phyloP scores from a whole-genome alignment of 306 rosid genomes.

The Citrullus colocynthis region DNA sequence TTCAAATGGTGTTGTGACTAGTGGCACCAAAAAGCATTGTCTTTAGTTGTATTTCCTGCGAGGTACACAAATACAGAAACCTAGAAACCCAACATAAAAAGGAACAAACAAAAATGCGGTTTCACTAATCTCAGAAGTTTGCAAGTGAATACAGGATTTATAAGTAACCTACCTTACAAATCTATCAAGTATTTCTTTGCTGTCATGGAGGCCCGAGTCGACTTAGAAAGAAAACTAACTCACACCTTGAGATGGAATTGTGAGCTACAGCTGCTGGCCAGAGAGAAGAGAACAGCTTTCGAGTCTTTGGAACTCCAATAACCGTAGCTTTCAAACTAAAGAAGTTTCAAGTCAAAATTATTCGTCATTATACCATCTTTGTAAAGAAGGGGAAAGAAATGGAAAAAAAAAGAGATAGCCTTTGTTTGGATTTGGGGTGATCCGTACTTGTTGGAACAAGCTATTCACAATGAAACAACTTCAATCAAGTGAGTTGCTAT shows the following conservation, averaged over 20 bases:
- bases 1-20: no score
- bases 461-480: neutral
- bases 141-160: neutral
- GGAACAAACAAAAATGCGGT: neutral
- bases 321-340: neutral
- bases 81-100: no score
- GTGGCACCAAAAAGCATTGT: no score
- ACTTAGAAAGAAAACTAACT: neutral
- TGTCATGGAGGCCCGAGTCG: neutral
- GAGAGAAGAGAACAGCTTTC: neutral
- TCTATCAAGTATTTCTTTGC: neutral
- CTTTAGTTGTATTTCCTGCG: no score
- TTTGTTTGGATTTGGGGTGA: neutral
- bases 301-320: neutral
- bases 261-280: neutral
- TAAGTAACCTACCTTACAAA: neutral
- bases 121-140: neutral
- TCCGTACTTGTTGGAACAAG: neutral
- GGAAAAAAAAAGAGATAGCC: neutral
- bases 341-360: neutral
- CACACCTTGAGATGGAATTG: neutral
- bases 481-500: neutral
- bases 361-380: neutral
- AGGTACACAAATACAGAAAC: no score
- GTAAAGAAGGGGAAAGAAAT: neutral